Evolutionary conservation across 768 basidiomycete species (phyloP).

Genomic region (Suillus ampliporus): DNA sequence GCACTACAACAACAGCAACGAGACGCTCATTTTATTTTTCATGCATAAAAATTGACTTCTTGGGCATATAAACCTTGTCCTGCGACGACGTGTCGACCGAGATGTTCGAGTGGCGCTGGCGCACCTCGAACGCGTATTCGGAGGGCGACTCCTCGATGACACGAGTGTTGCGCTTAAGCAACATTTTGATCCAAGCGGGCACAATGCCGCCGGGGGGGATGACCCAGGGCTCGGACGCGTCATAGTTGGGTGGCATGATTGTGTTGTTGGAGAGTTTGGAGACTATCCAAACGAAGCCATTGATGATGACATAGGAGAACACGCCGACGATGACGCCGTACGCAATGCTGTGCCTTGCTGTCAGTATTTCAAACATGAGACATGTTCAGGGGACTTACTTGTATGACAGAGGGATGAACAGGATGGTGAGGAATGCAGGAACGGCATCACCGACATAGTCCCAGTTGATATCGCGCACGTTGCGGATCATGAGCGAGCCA

Average conservation of each 20-base stretch:
- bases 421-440: conserved; percentile 82
- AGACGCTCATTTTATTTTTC: conserved; percentile 27
- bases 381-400: conserved; percentile 53
- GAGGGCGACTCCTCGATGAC: conserved; percentile 9
- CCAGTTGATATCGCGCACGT: conserved; percentile 89
- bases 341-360: conserved; percentile 63
- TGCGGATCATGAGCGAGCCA: conserved; percentile 89
- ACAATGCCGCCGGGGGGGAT: conserved; percentile 73
- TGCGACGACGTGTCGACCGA: conserved; percentile 40
- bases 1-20: not conserved
- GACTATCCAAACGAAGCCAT: conserved; percentile 67
- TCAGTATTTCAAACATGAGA: conserved; percentile 6
- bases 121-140: conserved; percentile 39
- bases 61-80: conserved; percentile 25
- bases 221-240: conserved; percentile 69
- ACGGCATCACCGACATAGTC: conserved; percentile 86
- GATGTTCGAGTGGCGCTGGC: conserved; percentile 36
- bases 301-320: conserved; percentile 70
- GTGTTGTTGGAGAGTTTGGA: conserved; percentile 61
- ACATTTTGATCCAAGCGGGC: conserved; percentile 61
- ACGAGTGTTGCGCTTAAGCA: conserved; percentile 22
- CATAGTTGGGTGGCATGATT: conserved; percentile 67
- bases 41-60: conserved; percentile 30
- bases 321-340: conserved; percentile 89
- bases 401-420: conserved; percentile 80